Evolutionary conservation across 805 yeast genomes (phyloP).

Genomic region (Nakazawaea holstii): DNA sequence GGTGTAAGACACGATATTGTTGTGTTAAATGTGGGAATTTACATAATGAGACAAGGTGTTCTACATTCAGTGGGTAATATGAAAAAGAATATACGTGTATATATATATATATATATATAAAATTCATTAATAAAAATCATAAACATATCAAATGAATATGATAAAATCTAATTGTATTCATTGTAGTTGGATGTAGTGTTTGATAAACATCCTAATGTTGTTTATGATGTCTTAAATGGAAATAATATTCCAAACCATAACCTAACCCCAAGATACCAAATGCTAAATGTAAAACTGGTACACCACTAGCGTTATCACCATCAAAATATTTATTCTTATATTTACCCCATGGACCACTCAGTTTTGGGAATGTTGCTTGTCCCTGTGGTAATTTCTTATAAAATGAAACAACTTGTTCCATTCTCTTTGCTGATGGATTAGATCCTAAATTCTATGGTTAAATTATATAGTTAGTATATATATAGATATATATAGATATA

Average conservation of each 20-base stretch:
- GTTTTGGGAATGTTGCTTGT: slow-evolving; percentile 68
- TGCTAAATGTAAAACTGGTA: slow-evolving; percentile 76
- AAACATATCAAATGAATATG: background rate
- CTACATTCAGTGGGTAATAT: slow-evolving; percentile 18
- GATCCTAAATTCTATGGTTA: slow-evolving; percentile 73
- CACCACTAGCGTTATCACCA: slow-evolving; percentile 78
- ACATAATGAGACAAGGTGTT: slow-evolving; percentile 40
- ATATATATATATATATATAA: background rate
- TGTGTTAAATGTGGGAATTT: slow-evolving; percentile 32
- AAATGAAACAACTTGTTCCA: slow-evolving; percentile 91
- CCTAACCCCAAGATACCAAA: slow-evolving; percentile 66
- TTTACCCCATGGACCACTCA: slow-evolving; percentile 63
- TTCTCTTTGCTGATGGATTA: slow-evolving; percentile 95
- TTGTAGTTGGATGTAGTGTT: too few relatives aligned
- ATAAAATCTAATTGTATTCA: background rate
- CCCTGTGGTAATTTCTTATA: slow-evolving; percentile 97
- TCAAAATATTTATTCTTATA: slow-evolving; percentile 85
- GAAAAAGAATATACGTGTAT: too few relatives aligned
- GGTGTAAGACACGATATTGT: slow-evolving; percentile 37
- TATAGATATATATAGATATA: slow-evolving; percentile 10
- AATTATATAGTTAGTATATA: slow-evolving; percentile 18
- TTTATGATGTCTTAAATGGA: slow-evolving; percentile 71
- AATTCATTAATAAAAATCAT: too few relatives aligned
- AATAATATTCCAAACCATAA: slow-evolving; percentile 88
- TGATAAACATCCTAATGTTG: too few relatives aligned